Conservation (phyloP, 2,329 filamentous ascomycete genomes). For the Ophiostoma perfectum region DNA sequence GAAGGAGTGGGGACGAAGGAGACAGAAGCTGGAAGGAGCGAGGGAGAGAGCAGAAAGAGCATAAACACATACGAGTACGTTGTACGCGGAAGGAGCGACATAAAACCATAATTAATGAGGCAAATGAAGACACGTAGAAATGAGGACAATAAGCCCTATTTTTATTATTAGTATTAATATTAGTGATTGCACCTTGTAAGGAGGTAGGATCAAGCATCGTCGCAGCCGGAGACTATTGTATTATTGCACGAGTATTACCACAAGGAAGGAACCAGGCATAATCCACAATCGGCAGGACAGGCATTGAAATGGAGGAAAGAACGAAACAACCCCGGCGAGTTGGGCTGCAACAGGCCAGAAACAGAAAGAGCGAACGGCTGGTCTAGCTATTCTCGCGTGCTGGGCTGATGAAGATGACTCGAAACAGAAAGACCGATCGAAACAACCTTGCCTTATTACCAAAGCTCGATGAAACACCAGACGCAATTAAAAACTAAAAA, state of each 20-base stretch:
- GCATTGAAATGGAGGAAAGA: background rate
- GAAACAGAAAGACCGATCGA: slow-evolving; percentile 12
- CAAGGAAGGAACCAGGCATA: background rate
- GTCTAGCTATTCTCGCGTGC: background rate
- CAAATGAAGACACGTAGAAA: too few relatives aligned
- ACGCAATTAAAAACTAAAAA: background rate
- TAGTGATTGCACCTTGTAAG: too few relatives aligned
- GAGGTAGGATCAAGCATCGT: too few relatives aligned
- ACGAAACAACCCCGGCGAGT: background rate
- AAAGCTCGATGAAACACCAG: slow-evolving; percentile 3
- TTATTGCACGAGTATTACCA: background rate
- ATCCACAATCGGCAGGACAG: background rate
- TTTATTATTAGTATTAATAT: too few relatives aligned
- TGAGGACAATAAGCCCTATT: too few relatives aligned
- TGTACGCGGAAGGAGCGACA: too few relatives aligned
- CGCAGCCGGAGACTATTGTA: too few relatives aligned
- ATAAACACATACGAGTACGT: too few relatives aligned
- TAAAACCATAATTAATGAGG: too few relatives aligned
- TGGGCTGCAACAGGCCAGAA: slow-evolving; percentile 1
- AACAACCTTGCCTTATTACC: slow-evolving; percentile 3
- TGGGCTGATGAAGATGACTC: background rate
- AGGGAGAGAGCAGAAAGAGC: background rate
- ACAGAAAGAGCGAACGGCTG: background rate
- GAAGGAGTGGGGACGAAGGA: slow-evolving; percentile 9
- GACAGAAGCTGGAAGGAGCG: background rate